Conservation (phyloP, 2,329 filamentous ascomycete genomes). For the Dactylonectria macrodidyma region DNA sequence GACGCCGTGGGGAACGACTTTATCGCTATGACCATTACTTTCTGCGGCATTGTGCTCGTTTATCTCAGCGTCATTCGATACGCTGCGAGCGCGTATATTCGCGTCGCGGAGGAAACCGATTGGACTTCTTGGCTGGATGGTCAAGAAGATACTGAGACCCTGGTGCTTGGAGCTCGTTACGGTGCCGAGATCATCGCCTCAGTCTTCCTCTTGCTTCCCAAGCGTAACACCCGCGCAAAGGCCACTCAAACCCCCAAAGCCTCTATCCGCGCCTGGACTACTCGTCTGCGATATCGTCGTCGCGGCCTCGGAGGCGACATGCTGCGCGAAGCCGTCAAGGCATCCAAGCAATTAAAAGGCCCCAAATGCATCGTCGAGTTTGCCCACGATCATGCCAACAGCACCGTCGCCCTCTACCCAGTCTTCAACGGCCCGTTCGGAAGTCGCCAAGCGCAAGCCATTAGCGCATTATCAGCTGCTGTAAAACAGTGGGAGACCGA, state of each 20-base stretch:
- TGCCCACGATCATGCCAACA: slow-evolving; percentile 83
- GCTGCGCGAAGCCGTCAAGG: slow-evolving; percentile 78
- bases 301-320: slow-evolving; percentile 81
- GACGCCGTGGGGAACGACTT: slow-evolving; percentile 60
- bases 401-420: slow-evolving; percentile 68
- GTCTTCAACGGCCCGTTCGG: slow-evolving; percentile 73
- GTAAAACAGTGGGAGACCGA: slow-evolving; percentile 40
- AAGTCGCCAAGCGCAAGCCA: slow-evolving; percentile 68
- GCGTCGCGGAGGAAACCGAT: slow-evolving; percentile 72
- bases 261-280: slow-evolving; percentile 86
- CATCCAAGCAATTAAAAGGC: slow-evolving; percentile 75
- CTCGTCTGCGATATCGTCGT: slow-evolving; percentile 76
- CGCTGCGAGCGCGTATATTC: slow-evolving; percentile 73
- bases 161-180: slow-evolving; percentile 74
- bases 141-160: slow-evolving; percentile 60
- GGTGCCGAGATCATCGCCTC: slow-evolving; percentile 79
- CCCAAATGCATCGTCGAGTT: slow-evolving; percentile 76
- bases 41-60: slow-evolving; percentile 73
- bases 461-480: slow-evolving; percentile 57
- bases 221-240: slow-evolving; percentile 19
- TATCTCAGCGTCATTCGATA: slow-evolving; percentile 74
- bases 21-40: slow-evolving; percentile 68
- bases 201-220: slow-evolving; percentile 74
- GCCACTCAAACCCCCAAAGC: slow-evolving; percentile 67
- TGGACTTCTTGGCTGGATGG: slow-evolving; percentile 71